Evolutionary conservation across 2,329 filamentous ascomycete genomes (phyloP).

Genomic region (Penicillium aurantiogriseum): DNA sequence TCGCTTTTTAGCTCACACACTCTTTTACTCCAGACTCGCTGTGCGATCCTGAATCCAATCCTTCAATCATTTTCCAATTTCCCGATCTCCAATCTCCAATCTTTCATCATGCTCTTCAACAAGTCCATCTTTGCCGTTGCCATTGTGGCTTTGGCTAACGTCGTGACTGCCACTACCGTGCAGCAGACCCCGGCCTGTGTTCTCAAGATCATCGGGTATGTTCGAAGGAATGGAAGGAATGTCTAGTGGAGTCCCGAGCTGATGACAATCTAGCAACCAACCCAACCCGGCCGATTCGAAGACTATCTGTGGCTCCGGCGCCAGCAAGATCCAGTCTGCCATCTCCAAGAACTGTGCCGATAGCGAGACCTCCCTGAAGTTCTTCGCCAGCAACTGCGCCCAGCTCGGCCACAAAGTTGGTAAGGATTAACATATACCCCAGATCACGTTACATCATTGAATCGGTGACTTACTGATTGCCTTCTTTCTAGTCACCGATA

Average conservation of each 20-base stretch:
- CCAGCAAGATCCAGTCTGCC: conserved; percentile 35
- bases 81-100: background rate
- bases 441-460: background rate
- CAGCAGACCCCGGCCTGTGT: conserved; percentile 50
- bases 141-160: conserved; percentile 46
- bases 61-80: background rate
- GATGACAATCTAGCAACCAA: conserved; percentile 31
- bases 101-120: conserved; percentile 44
- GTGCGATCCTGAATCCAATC: conserved; percentile 18
- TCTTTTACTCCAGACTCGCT: conserved; percentile 22
- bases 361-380: conserved; percentile 36
- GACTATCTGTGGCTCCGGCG: conserved; percentile 39
- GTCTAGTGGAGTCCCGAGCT: conserved; percentile 14
- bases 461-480: conserved; percentile 5
- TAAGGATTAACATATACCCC: conserved; percentile 26
- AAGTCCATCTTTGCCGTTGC: conserved; percentile 46
- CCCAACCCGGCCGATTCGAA: conserved; percentile 40
- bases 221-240: conserved; percentile 6
- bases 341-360: conserved; percentile 40
- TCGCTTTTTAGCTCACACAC: conserved; percentile 22
- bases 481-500: conserved; percentile 16
- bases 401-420: conserved; percentile 42
- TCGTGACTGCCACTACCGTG: conserved; percentile 38
- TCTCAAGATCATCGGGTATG: conserved; percentile 52
- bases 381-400: conserved; percentile 41